phyloP scores from a whole-genome alignment of 2,329 filamentous ascomycete genomes.

The Ophiocordyceps camponoti-leonardi region DNA sequence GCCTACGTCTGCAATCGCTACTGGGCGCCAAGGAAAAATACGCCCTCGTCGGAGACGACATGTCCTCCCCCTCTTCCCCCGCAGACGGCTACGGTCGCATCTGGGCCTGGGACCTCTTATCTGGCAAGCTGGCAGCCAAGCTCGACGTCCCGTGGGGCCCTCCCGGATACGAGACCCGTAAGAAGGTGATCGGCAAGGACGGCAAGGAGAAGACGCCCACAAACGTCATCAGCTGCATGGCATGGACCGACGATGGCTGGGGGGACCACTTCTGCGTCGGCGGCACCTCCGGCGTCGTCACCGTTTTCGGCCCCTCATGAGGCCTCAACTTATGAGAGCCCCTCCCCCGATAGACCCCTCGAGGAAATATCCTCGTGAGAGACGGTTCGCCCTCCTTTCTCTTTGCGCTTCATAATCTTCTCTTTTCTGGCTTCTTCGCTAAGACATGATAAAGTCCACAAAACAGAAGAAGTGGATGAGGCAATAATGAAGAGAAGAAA shows the following conservation, averaged over 20 bases:
- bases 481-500: background rate
- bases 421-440: background rate
- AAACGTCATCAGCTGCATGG: constrained; percentile 44
- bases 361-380: too few species aligned
- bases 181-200: constrained; percentile 38
- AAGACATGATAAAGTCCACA: background rate
- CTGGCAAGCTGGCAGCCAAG: constrained; percentile 47
- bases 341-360: too few species aligned
- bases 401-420: background rate
- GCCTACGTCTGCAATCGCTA: constrained; percentile 57
- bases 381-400: too few species aligned
- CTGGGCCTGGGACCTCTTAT: constrained; percentile 73
- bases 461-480: background rate
- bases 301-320: constrained; percentile 34
- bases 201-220: constrained; percentile 40
- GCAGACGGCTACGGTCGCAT: constrained; percentile 37
- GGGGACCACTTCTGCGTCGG: constrained; percentile 49
- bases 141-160: constrained; percentile 43
- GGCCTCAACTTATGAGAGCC: too few species aligned
- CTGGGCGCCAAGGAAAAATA: constrained; percentile 62
- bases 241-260: constrained; percentile 45
- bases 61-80: constrained; percentile 8
- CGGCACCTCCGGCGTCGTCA: constrained; percentile 48
- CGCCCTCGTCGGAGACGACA: constrained; percentile 68
- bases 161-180: constrained; percentile 26